Percentiles rank a stretch among this genome's conserved stretches.
Conservation (phyloP, 306 rosid genomes). For the Rosa lucieae region DNA sequence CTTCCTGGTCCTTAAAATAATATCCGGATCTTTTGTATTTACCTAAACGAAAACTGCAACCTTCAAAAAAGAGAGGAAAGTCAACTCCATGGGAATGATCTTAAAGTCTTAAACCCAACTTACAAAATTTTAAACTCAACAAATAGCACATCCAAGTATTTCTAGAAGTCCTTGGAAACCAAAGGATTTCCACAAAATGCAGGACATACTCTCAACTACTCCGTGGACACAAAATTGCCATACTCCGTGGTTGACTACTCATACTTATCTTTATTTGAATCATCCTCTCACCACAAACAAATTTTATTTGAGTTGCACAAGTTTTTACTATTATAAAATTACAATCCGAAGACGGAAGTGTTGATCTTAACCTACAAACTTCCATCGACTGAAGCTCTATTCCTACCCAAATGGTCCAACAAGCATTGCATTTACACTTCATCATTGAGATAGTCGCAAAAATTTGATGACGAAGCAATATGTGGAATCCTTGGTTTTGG, state of each 20-base stretch:
- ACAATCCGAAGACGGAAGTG: background rate
- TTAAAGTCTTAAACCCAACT: background rate
- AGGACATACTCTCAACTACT: background rate
- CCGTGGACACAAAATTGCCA: background rate
- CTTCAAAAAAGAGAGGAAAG: constrained; percentile 3
- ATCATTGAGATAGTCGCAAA: background rate
- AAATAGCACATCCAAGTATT: background rate
- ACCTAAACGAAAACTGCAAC: constrained; percentile 1
- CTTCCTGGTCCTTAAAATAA: background rate
- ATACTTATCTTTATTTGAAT: background rate
- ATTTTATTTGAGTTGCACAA: background rate
- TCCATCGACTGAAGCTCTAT: background rate
- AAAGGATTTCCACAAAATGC: background rate
- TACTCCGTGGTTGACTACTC: background rate
- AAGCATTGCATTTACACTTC: background rate
- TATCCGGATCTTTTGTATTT: background rate
- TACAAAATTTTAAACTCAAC: background rate
- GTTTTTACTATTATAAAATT: background rate
- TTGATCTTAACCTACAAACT: background rate
- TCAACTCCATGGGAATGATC: background rate
- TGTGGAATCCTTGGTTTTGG: background rate
- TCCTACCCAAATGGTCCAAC: background rate
- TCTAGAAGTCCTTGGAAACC: background rate
- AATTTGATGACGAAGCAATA: background rate
- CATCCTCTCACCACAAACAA: background rate